Percentiles rank a stretch among this genome's conserved stretches.
Conservation (phyloP, 108 stramenopile genomes). For the Pseudonitzschia pungens region DNA sequence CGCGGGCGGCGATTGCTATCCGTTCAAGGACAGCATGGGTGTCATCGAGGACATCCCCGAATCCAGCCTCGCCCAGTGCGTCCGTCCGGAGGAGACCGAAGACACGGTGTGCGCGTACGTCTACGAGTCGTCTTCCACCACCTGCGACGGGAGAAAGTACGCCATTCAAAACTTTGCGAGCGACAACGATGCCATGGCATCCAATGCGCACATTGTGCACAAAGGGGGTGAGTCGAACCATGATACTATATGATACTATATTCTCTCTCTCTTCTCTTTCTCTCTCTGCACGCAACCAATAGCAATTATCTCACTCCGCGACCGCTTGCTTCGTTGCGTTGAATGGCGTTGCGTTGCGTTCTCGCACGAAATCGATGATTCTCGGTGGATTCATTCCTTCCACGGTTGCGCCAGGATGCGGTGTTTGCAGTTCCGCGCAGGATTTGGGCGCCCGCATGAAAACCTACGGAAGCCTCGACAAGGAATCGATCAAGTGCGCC, state of each 20-base stretch:
- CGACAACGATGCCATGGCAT: conserved; percentile 16
- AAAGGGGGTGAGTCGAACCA: conserved; percentile 17
- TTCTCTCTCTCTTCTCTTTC: too few relatives aligned
- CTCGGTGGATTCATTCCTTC: not conserved
- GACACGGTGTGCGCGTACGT: conserved; percentile 29
- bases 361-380: too few relatives aligned
- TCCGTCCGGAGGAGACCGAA: not conserved
- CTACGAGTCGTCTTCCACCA: conserved; percentile 17
- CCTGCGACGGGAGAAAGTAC: conserved; percentile 24
- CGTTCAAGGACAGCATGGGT: conserved; percentile 26
- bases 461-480: conserved; percentile 14
- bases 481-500: conserved; percentile 18
- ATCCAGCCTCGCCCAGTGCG: conserved; percentile 18
- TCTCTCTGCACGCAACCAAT: too few relatives aligned
- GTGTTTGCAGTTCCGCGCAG: conserved; percentile 37
- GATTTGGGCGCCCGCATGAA: conserved; percentile 26
- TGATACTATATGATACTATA: not conserved
- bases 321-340: not conserved
- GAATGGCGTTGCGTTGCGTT: too few relatives aligned
- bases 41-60: conserved; percentile 8
- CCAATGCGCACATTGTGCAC: conserved; percentile 30
- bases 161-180: conserved; percentile 23
- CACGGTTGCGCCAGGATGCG: conserved; percentile 9
- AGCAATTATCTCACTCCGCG: not conserved
- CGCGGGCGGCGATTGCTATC: conserved; percentile 25